These are phyloP conservation scores for Botrytis fabae DNA, from an alignment of 2,329 filamentous ascomycete genomes.

Conservation along the genomic window DNA sequence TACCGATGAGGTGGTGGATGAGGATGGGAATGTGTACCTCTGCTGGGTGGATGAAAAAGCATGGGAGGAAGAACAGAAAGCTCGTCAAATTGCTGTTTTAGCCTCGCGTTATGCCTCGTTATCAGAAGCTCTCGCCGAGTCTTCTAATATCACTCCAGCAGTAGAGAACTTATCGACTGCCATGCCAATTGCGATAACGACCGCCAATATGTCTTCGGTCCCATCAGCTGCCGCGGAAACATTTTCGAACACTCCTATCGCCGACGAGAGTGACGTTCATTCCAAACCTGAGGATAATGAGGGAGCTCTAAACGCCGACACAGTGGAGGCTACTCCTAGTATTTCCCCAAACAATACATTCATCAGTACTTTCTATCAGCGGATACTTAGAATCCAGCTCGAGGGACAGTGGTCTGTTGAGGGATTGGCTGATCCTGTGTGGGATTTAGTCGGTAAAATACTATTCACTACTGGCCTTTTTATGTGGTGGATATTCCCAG, in stretches of 20 bases:
- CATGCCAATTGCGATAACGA: background rate
- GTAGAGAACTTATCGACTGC: background rate
- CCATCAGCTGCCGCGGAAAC: background rate
- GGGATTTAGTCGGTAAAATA: background rate
- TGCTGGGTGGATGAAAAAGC: background rate
- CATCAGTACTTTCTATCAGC: background rate
- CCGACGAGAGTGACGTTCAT: background rate
- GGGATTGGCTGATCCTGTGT: accelerated
- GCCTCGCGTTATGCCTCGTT: background rate
- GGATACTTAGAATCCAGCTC: no score
- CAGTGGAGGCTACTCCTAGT: background rate
- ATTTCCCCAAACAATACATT: background rate
- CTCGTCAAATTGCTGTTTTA: background rate
- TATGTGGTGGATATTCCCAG: background rate
- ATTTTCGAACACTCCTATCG: background rate
- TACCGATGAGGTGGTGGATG: background rate
- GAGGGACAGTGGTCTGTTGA: background rate
- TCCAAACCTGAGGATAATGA: background rate
- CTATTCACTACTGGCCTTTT: background rate
- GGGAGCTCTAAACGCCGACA: background rate
- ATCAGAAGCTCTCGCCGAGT: background rate
- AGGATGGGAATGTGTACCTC: background rate
- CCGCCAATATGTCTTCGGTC: background rate
- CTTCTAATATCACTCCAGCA: accelerated
- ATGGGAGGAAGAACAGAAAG: background rate